These are phyloP conservation scores for Calendula officinalis DNA, from an alignment of 129 eudicot species.

Conservation along the genomic window DNA sequence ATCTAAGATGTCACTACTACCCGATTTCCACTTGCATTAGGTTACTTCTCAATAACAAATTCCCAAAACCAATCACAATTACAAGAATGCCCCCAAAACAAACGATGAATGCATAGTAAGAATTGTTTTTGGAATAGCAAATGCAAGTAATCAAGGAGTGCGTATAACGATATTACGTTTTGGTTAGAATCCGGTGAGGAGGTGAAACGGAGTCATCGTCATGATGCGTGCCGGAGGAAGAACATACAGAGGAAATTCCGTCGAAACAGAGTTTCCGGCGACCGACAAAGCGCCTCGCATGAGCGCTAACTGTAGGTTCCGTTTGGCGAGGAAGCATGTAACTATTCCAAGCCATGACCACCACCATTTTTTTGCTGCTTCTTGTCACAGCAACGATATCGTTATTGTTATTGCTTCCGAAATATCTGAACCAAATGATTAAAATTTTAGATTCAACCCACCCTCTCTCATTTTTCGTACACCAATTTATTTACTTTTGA, in stretches of 20 bases:
- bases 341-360: slow-evolving; percentile 40
- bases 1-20: not conserved
- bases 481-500: too few relatives aligned
- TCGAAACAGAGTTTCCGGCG: slow-evolving; percentile 76
- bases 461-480: too few relatives aligned
- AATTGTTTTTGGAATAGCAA: not conserved
- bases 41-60: not conserved
- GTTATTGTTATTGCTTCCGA: slow-evolving; percentile 16
- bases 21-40: slow-evolving; percentile 5
- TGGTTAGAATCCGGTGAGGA: slow-evolving; percentile 28
- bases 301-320: slow-evolving; percentile 5
- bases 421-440: slow-evolving; percentile 11
- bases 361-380: slow-evolving; percentile 39
- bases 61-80: not conserved
- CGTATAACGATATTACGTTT: slow-evolving; percentile 30
- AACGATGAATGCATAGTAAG: slow-evolving; percentile 1
- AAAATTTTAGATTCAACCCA: too few relatives aligned
- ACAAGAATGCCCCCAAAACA: too few relatives aligned
- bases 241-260: slow-evolving; percentile 46
- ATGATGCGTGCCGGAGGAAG: slow-evolving; percentile 29
- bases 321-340: slow-evolving; percentile 34
- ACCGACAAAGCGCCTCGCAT: slow-evolving; percentile 37
- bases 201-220: slow-evolving; percentile 33
- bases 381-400: slow-evolving; percentile 18
- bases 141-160: slow-evolving; percentile 16